These are phyloP conservation scores for Ottelia alismoides DNA, from an alignment of 106 monocot species.

Conservation along the genomic window DNA sequence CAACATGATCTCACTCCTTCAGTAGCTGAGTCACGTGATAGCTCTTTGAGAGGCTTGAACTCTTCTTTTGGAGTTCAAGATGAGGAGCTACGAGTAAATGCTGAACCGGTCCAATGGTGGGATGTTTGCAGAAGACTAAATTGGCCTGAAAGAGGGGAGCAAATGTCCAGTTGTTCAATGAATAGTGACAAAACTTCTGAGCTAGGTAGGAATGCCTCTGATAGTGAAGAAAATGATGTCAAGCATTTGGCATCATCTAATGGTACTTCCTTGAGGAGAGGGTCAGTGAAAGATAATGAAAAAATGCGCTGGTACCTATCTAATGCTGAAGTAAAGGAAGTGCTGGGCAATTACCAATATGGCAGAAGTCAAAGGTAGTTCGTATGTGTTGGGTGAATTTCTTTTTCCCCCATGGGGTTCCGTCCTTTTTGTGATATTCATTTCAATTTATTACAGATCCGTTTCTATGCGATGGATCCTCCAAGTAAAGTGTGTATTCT, in stretches of 20 bases:
- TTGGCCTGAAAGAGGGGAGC: slow-evolving; percentile 93
- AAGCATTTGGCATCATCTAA: slow-evolving; percentile 21
- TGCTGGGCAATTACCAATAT: slow-evolving; percentile 57
- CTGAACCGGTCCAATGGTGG: slow-evolving; percentile 96
- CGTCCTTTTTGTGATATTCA: no score
- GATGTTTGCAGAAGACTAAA: slow-evolving; percentile 83
- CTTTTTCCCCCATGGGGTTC: no score
- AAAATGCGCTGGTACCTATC: slow-evolving; percentile 78
- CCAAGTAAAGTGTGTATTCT: slow-evolving; percentile 8
- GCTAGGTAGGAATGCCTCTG: slow-evolving; percentile 29
- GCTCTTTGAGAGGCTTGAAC: slow-evolving; percentile 33
- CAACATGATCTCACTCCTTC: slow-evolving; percentile 75
- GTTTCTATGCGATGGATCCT: slow-evolving; percentile 47
- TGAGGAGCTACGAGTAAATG: slow-evolving; percentile 72
- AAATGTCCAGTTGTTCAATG: slow-evolving; percentile 19
- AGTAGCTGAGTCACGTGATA: slow-evolving; percentile 40
- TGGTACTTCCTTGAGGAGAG: slow-evolving; percentile 24
- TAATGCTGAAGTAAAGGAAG: slow-evolving; percentile 80
- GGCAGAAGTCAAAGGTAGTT: slow-evolving; percentile 93
- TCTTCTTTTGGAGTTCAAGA: slow-evolving; percentile 47
- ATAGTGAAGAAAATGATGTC: slow-evolving; percentile 38
- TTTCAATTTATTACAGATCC: slow-evolving; percentile 43
- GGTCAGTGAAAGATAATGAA: slow-evolving; percentile 24
- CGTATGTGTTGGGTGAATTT: no score
- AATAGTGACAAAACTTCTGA: slow-evolving; percentile 16